Conservation (phyloP, 257 asterid genomes). For the Solanum sejunctum region DNA sequence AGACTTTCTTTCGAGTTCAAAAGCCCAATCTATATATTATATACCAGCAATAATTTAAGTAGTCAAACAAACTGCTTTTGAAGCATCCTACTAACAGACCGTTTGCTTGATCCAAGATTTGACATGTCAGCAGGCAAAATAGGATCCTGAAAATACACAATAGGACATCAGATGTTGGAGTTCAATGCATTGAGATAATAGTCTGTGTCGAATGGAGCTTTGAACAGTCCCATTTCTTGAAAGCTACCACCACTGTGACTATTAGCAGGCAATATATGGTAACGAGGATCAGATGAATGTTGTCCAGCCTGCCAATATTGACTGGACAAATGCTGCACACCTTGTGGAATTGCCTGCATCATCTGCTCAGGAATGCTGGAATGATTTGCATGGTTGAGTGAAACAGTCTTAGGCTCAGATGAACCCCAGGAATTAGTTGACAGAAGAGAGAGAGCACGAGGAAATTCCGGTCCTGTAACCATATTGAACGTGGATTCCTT, state of each 20-base stretch:
- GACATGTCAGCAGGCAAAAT: background rate
- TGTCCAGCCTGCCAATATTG: constrained; percentile 45
- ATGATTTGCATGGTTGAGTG: constrained; percentile 21
- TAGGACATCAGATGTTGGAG: background rate
- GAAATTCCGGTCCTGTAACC: constrained; percentile 37
- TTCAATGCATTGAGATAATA: constrained; percentile 31
- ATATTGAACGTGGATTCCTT: constrained; percentile 38
- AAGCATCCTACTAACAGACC: background rate
- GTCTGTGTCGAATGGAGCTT: constrained; percentile 30
- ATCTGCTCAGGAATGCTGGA: constrained; percentile 17
- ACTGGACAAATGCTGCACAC: constrained; percentile 38
- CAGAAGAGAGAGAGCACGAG: constrained; percentile 99
- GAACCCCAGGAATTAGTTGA: constrained; percentile 67
- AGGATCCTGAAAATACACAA: background rate
- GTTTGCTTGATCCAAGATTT: background rate
- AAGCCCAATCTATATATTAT: background rate
- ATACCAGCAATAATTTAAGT: background rate
- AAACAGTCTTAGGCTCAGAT: constrained; percentile 27
- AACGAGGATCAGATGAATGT: constrained; percentile 17
- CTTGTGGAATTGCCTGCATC: constrained; percentile 36
- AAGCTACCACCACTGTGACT: constrained; percentile 14
- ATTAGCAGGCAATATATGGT: constrained; percentile 15
- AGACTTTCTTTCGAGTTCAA: background rate
- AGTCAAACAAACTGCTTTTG: background rate
- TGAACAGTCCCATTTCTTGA: constrained; percentile 35